A percentile compares a stretch with the other conserved stretches of the same genome.
Evolutionary conservation across 352 stramenopile genomes (phyloP).

Genomic region (Pythium phragmitis): DNA sequence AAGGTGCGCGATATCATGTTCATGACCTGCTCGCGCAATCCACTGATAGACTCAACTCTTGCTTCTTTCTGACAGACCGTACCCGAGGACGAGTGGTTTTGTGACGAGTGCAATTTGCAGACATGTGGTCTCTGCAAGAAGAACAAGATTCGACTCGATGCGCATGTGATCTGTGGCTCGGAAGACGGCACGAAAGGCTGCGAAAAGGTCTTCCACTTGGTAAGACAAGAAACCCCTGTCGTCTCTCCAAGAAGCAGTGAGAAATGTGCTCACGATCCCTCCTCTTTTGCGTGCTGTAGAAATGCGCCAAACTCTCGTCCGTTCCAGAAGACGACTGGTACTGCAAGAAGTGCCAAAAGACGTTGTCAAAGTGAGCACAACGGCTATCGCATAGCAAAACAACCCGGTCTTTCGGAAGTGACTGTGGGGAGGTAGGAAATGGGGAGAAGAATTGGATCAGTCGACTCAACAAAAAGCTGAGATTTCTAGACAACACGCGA

Average conservation of each 20-base stretch:
- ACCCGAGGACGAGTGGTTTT: slow-evolving; percentile 87
- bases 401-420: not conserved
- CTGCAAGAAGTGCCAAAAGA: slow-evolving; percentile 71
- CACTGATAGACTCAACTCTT: not conserved
- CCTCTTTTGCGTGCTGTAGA: slow-evolving; percentile 38
- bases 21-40: not conserved
- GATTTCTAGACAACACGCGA: slow-evolving; percentile 19
- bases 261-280: not conserved
- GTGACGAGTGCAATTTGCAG: slow-evolving; percentile 83
- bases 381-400: too few species aligned
- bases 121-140: slow-evolving; percentile 82
- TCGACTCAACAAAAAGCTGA: slow-evolving; percentile 11
- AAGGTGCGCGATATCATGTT: slow-evolving; percentile 28
- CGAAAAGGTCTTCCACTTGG: slow-evolving; percentile 87
- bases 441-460: not conserved
- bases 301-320: slow-evolving; percentile 77
- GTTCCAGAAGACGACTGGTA: slow-evolving; percentile 89
- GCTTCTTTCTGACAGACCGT: slow-evolving; percentile 30
- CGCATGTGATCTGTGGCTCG: slow-evolving; percentile 88
- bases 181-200: slow-evolving; percentile 87
- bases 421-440: not conserved
- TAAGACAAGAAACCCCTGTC: slow-evolving; percentile 28
- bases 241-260: not conserved
- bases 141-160: slow-evolving; percentile 87
- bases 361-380: slow-evolving; percentile 30